phyloP scores from a whole-genome alignment of 805 yeast species.

The Monosporozyma yasuniensis region DNA sequence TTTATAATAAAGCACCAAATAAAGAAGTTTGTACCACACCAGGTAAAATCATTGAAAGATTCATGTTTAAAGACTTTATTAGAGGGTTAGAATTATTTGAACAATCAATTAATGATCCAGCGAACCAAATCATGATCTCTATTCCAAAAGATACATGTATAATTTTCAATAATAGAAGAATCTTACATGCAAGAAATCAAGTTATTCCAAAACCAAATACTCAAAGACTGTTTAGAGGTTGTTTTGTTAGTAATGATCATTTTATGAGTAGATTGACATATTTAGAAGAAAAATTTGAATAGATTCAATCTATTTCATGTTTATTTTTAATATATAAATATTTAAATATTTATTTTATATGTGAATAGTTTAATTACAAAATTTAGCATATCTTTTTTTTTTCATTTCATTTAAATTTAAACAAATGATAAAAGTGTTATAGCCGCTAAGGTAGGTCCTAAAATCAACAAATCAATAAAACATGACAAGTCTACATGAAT shows the following conservation, averaged over 20 bases:
- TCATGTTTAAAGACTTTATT: conserved; percentile 43
- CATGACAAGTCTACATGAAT: conserved; percentile 5
- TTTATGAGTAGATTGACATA: conserved; percentile 51
- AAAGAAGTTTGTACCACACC: conserved; percentile 21
- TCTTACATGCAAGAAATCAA: conserved; percentile 62
- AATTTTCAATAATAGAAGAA: conserved; percentile 61
- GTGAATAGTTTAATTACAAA: too few relatives aligned
- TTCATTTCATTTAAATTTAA: neutral
- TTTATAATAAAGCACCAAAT: conserved; percentile 31
- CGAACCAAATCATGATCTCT: conserved; percentile 46
- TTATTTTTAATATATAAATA: neutral
- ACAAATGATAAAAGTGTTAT: neutral
- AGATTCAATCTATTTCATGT: neutral
- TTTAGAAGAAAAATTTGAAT: conserved; percentile 17
- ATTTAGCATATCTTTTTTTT: neutral
- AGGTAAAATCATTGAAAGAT: conserved; percentile 34
- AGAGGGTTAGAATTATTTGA: conserved; percentile 58
- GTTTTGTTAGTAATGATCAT: conserved; percentile 65
- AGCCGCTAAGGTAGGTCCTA: neutral
- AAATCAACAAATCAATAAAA: neutral
- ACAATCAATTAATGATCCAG: conserved; percentile 41
- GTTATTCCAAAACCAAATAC: conserved; percentile 36
- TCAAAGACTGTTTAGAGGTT: conserved; percentile 65
- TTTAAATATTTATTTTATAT: neutral
- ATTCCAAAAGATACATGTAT: conserved; percentile 54